phyloP scores from a whole-genome alignment of 1,284 basidiomycete species.

The Cryptococcus depauperatus region DNA sequence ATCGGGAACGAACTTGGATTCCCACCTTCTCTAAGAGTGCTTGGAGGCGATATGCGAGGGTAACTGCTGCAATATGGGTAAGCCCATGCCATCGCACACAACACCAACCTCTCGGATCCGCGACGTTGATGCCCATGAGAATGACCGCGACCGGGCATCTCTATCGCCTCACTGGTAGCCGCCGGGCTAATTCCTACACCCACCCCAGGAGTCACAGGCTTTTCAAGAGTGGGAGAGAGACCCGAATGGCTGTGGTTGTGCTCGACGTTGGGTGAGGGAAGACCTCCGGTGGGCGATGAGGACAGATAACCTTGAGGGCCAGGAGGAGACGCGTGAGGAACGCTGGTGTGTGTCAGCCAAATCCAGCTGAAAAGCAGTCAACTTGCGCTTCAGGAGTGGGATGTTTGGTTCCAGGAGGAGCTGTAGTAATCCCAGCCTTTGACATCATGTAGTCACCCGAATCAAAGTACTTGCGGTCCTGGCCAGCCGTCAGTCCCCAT shows the following conservation, averaged over 20 bases:
- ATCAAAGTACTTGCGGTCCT: constrained; percentile 98
- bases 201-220: constrained; percentile 18
- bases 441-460: constrained; percentile 95
- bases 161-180: constrained; percentile 30
- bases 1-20: constrained; percentile 37
- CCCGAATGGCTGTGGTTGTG: constrained; percentile 7
- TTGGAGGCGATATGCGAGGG: constrained; percentile 35
- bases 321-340: constrained; percentile 43
- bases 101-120: constrained; percentile 32
- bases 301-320: constrained; percentile 27
- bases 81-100: background rate
- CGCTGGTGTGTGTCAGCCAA: constrained; percentile 15
- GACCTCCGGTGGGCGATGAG: constrained; percentile 35
- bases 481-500: constrained; percentile 3
- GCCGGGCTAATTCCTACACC: constrained; percentile 40
- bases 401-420: constrained; percentile 84
- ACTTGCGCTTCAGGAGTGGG: constrained; percentile 88
- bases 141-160: constrained; percentile 22
- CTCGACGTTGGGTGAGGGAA: constrained; percentile 15
- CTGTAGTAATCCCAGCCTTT: constrained; percentile 80
- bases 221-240: constrained; percentile 14
- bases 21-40: constrained; percentile 26
- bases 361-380: background rate
- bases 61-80: constrained; percentile 5
- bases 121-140: constrained; percentile 24